Evolutionary conservation across 306 rosid genomes (phyloP).

Genomic region (Carpinus fangiana): DNA sequence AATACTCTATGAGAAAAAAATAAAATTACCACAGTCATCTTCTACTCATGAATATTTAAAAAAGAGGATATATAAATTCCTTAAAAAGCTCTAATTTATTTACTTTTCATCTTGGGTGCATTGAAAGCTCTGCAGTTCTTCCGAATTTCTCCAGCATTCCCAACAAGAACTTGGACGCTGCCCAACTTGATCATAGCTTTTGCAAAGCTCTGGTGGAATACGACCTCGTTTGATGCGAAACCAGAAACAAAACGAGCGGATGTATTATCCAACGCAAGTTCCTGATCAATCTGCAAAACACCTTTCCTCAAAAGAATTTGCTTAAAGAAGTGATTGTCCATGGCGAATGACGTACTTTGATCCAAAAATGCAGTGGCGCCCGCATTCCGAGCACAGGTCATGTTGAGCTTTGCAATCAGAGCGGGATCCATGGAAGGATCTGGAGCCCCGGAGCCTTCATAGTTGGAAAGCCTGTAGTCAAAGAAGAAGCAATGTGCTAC

Average conservation of each 20-base stretch:
- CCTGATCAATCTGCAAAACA: conserved; percentile 49
- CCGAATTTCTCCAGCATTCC: conserved; percentile 46
- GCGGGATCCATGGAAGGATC: conserved; percentile 51
- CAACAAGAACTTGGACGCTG: no score
- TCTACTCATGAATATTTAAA: no score
- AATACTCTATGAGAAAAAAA: no score
- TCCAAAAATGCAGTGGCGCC: conserved; percentile 44
- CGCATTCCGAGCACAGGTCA: background rate
- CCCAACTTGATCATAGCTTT: conserved; percentile 25
- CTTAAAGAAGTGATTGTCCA: conserved; percentile 44
- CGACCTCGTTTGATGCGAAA: conserved; percentile 20
- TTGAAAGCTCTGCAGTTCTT: conserved; percentile 55
- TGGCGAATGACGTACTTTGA: conserved; percentile 38
- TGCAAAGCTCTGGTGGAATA: conserved; percentile 37
- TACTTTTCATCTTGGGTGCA: background rate
- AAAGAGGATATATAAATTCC: no score
- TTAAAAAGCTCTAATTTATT: no score
- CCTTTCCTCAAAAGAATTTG: conserved; percentile 41
- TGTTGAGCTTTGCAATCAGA: conserved; percentile 26
- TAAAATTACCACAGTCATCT: no score
- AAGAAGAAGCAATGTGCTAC: conserved; percentile 52
- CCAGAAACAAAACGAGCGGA: conserved; percentile 28
- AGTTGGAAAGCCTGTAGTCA: conserved; percentile 27
- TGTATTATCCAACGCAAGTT: conserved; percentile 33
- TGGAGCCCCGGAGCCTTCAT: background rate